A percentile compares a stretch with the other conserved stretches of the same genome.
These are phyloP conservation scores for Cubamyces lactineus DNA, from an alignment of 768 basidiomycete species.

Conservation along the genomic window DNA sequence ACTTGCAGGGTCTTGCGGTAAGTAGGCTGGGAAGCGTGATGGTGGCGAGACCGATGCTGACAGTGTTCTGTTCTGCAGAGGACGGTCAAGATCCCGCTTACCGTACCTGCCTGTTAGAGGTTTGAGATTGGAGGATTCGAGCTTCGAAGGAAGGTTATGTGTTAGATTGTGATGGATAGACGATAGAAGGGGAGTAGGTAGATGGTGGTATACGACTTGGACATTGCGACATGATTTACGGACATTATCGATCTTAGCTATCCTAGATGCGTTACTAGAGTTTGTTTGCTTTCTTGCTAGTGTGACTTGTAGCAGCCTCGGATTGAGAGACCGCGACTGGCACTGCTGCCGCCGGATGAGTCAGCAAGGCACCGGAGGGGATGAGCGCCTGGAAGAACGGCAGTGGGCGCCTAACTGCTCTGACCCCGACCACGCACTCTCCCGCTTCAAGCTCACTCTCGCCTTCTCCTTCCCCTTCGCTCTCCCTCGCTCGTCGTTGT, in stretches of 20 bases:
- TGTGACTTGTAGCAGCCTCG: too few relatives aligned
- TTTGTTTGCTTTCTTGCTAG: too few relatives aligned
- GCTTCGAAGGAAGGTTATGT: background rate
- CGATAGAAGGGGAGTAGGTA: background rate
- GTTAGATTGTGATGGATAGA: background rate
- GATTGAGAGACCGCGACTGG: too few relatives aligned
- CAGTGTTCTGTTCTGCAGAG: slow-evolving; percentile 43
- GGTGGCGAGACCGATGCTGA: slow-evolving; percentile 10
- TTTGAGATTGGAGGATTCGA: background rate
- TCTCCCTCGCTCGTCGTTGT: slow-evolving; percentile 2
- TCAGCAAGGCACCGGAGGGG: slow-evolving; percentile 5
- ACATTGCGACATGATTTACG: background rate
- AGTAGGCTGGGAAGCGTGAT: slow-evolving; percentile 33
- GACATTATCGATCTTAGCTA: background rate
- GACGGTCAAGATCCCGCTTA: slow-evolving; percentile 82
- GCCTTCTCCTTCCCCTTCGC: background rate
- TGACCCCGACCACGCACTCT: background rate
- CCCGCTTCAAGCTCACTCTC: background rate
- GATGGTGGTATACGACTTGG: background rate
- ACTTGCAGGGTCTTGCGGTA: slow-evolving; percentile 59
- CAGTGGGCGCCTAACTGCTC: background rate
- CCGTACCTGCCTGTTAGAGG: slow-evolving; percentile 78
- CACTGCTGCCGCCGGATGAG: background rate
- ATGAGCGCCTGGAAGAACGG: background rate
- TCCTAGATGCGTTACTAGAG: background rate